Percentiles rank a stretch among this genome's conserved stretches.
These are phyloP conservation scores for Forsythia suspensa DNA, from an alignment of 257 asterid species.

Conservation along the genomic window DNA sequence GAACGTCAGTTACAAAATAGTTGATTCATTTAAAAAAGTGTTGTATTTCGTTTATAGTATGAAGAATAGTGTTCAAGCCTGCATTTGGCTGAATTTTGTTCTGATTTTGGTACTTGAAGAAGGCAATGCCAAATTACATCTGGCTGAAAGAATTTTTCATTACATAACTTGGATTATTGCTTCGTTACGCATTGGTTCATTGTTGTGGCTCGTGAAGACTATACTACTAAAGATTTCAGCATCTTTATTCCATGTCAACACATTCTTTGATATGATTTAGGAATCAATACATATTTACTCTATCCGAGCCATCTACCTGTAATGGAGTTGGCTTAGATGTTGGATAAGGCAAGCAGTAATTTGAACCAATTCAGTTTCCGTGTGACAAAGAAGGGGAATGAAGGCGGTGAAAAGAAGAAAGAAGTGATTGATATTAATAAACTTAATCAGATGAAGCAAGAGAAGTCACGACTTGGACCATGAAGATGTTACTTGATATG, in stretches of 20 bases:
- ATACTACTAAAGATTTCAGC: slow-evolving; percentile 75
- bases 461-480: slow-evolving; percentile 88
- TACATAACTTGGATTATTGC: slow-evolving; percentile 65
- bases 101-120: slow-evolving; percentile 55
- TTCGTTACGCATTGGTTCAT: slow-evolving; percentile 58
- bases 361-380: slow-evolving; percentile 46
- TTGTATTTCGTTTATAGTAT: slow-evolving; percentile 70
- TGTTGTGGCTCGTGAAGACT: slow-evolving; percentile 75
- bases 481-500: slow-evolving; percentile 72
- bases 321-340: slow-evolving; percentile 51
- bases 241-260: slow-evolving; percentile 66
- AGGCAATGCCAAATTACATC: slow-evolving; percentile 37
- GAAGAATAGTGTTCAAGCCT: slow-evolving; percentile 63
- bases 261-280: slow-evolving; percentile 82
- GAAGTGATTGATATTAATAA: slow-evolving; percentile 55
- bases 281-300: slow-evolving; percentile 64
- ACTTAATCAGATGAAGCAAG: slow-evolving; percentile 73
- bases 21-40: slow-evolving; percentile 60
- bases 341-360: slow-evolving; percentile 54
- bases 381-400: slow-evolving; percentile 49
- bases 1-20: slow-evolving; percentile 63
- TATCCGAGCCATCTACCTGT: slow-evolving; percentile 61
- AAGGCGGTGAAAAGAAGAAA: slow-evolving; percentile 47
- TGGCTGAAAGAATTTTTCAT: slow-evolving; percentile 30
- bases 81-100: slow-evolving; percentile 61